Base-by-base conservation (phyloP, 2,329 filamentous ascomycete genomes). In the Kalaharituber pfeilii region DNA sequence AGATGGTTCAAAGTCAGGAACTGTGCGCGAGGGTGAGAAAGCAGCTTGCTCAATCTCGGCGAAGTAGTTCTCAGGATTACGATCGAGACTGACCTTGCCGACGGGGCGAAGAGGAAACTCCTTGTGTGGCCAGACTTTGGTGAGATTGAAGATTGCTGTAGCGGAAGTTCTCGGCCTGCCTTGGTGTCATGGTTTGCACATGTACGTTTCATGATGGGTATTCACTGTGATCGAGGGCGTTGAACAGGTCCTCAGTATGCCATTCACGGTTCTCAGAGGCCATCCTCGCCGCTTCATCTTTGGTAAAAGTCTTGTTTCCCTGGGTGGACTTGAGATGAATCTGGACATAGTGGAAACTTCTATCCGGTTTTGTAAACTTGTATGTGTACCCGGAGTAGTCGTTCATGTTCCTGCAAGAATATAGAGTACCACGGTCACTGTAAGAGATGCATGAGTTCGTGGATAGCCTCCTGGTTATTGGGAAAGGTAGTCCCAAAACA, bases 111-210 rank as follows among this genome's bases (percentile, higher is more conserved):
- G 69, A 1, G 81, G 80, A 26, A 80, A 76, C 49, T 80, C 73
- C 22, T 67, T 69, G 56, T 82, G 76, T 2, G 80, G 80, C 79
- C 80, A 83, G 62, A 80, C 73, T 67, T 83, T 81, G 51, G 81
- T 84, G 58, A 82, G 68, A 63, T 84, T 81, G 57, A 85, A 81
- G 57, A 83, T 70, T 66, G 79, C n/a, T 80, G 71, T 74, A 79
- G 42, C 70, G 70, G 64, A 77, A 78, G 55, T 73, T 72, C 63
- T 80, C 74, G 2, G 78, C 78, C 60, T 82, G 72, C 57, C 77
- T 75, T 0, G 79, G 78, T 18, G 72, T 75, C 57, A 83, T 72
- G 4, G 76, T 72, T 66, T 84, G 81, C 1, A 82, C 72, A 58
- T 77, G 80, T 57, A 77, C 73, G 18, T 73, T 78, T 79, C 80